These are phyloP conservation scores for Starmerella bacillaris DNA, from an alignment of 805 yeast species.

Conservation along the genomic window DNA sequence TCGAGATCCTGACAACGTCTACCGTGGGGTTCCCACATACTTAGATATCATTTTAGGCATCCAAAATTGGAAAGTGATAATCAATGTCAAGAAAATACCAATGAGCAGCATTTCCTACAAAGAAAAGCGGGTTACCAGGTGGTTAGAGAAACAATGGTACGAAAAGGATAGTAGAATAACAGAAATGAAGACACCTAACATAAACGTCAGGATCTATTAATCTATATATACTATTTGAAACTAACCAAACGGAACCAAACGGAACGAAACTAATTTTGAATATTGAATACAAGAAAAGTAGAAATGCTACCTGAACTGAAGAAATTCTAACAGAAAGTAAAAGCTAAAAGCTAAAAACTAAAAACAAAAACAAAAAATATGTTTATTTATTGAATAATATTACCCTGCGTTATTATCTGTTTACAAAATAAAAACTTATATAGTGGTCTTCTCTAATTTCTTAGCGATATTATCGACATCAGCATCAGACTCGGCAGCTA, in stretches of 20 bases:
- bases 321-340: no score
- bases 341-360: no score
- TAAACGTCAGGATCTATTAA: no score
- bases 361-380: no score
- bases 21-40: slow-evolving; percentile 6
- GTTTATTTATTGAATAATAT: no score
- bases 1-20: background rate
- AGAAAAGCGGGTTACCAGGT: slow-evolving; percentile 29
- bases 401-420: background rate
- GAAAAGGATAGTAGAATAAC: slow-evolving; percentile 34
- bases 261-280: no score
- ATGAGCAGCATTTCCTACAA: slow-evolving; percentile 12
- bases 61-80: slow-evolving; percentile 12
- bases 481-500: slow-evolving; percentile 24
- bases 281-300: no score
- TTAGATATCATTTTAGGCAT: slow-evolving; percentile 6
- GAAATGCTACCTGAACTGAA: no score
- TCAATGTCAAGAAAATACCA: slow-evolving; percentile 9
- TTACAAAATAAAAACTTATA: background rate
- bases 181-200: no score
- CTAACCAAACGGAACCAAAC: no score
- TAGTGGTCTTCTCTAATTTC: slow-evolving; percentile 32
- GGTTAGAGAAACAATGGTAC: slow-evolving; percentile 60
- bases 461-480: slow-evolving; percentile 41
- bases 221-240: no score